phyloP scores from a whole-genome alignment of 2,329 filamentous ascomycete genomes.

The Nothophaeocryptopus gaeumannii region DNA sequence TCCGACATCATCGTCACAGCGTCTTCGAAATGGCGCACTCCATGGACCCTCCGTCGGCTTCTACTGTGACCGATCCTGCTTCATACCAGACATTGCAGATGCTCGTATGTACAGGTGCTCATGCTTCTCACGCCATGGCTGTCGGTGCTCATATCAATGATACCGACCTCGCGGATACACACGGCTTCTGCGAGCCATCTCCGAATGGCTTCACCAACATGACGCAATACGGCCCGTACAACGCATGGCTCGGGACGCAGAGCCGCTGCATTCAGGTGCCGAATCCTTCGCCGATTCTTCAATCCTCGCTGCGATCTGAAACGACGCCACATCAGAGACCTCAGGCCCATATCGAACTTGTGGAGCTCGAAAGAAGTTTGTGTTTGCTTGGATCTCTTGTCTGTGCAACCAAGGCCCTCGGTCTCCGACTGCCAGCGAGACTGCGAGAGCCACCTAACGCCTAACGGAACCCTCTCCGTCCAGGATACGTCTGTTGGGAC shows the following conservation, averaged over 20 bases:
- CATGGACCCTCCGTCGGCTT: neutral
- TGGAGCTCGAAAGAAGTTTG: constrained; percentile 8
- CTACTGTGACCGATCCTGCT: neutral
- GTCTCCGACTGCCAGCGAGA: constrained; percentile 5
- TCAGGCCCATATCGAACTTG: neutral
- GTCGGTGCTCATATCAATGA: neutral
- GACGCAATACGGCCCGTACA: constrained; percentile 2
- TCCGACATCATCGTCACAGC: no score
- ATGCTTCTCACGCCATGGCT: neutral
- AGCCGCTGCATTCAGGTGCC: neutral
- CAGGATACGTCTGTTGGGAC: neutral
- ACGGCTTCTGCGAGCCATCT: neutral
- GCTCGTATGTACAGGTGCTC: no score
- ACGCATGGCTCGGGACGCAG: neutral
- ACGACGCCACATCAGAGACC: neutral
- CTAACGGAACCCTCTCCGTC: neutral
- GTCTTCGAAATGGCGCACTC: neutral
- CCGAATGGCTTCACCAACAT: neutral
- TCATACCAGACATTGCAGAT: neutral
- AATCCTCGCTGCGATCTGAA: neutral
- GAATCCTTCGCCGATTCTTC: neutral
- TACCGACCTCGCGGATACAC: neutral
- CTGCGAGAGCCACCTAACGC: neutral
- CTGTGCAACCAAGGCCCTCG: neutral
- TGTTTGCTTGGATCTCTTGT: neutral